Conservation (phyloP, 1,139 yeast genomes). For the Pichia kudriavzevii region DNA sequence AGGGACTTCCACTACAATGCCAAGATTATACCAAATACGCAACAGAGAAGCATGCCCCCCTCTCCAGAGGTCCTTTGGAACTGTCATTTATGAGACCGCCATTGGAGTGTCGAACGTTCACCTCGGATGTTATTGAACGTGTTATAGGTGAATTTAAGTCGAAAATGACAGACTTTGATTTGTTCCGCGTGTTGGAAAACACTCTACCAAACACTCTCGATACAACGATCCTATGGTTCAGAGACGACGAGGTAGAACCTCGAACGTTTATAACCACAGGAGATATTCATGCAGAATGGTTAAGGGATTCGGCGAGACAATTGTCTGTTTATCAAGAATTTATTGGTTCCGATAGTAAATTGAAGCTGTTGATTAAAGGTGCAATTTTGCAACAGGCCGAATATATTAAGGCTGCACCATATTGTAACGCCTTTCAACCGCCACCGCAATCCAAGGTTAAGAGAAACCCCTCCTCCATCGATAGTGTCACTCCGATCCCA, state of each 20-base stretch:
- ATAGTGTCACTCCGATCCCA: constrained; percentile 60
- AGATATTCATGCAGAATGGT: constrained; percentile 86
- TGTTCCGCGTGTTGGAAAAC: constrained; percentile 71
- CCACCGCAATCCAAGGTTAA: constrained; percentile 55
- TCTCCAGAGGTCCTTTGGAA: constrained; percentile 38
- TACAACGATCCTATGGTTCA: constrained; percentile 77
- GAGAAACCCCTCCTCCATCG: constrained; percentile 49
- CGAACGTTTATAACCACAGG: constrained; percentile 78
- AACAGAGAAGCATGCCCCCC: constrained; percentile 40
- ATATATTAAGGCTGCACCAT: constrained; percentile 56
- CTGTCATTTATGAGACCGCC: constrained; percentile 76
- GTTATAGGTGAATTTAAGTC: constrained; percentile 46
- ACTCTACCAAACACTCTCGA: constrained; percentile 84
- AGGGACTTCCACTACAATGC: constrained; percentile 22
- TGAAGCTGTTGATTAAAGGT: constrained; percentile 55
- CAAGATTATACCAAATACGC: constrained; percentile 35
- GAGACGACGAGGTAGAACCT: constrained; percentile 26
- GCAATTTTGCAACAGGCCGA: constrained; percentile 76
- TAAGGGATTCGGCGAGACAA: constrained; percentile 81
- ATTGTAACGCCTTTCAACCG: constrained; percentile 89
- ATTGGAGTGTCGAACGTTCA: constrained; percentile 63
- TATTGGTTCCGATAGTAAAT: constrained; percentile 39
- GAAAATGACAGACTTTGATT: constrained; percentile 51
- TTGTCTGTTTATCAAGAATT: constrained; percentile 68
- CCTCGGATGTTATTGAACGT: constrained; percentile 54